These are phyloP conservation scores for Penicillium odoratum DNA, from an alignment of 495 filamentous ascomycete genomes.

Conservation along the genomic window DNA sequence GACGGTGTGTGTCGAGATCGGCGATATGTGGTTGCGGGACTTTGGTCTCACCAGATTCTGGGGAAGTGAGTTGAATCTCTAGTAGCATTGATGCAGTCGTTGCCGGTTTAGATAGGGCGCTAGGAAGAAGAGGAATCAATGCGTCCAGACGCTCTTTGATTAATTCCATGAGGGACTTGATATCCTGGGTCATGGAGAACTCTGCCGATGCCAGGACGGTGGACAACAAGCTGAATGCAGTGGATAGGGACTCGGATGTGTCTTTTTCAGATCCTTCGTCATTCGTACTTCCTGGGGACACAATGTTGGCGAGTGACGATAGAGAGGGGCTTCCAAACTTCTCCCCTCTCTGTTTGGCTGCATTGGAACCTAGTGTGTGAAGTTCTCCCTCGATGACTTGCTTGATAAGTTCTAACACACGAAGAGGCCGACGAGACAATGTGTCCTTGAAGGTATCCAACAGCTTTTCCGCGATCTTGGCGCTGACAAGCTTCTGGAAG, in stretches of 20 bases:
- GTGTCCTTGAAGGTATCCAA: conserved; percentile 66
- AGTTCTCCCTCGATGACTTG: conserved; percentile 54
- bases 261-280: conserved; percentile 42
- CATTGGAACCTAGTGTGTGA: conserved; percentile 12
- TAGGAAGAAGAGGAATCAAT: conserved; percentile 38
- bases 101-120: conserved; percentile 37
- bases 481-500: conserved; percentile 54
- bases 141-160: conserved; percentile 55
- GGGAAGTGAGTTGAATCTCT: conserved; percentile 56
- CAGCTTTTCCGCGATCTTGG: conserved; percentile 66
- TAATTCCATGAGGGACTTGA: conserved; percentile 40
- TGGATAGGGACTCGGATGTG: conserved; percentile 47
- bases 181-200: conserved; percentile 53
- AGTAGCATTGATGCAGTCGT: conserved; percentile 57
- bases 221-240: conserved; percentile 67
- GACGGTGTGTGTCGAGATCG: conserved; percentile 68
- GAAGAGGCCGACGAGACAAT: conserved; percentile 61
- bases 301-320: conserved; percentile 40
- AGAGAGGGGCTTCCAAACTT: conserved; percentile 32
- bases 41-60: conserved; percentile 47
- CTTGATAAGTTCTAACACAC: conserved; percentile 62
- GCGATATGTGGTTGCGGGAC: conserved; percentile 47
- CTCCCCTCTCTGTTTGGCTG: conserved; percentile 4
- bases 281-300: conserved; percentile 19
- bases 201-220: conserved; percentile 63